Evolutionary conservation across 176 grass and related monocot species (phyloP), one percentile per base, ranked within the genome.

Genomic region (Raddia distichophylla): DNA sequence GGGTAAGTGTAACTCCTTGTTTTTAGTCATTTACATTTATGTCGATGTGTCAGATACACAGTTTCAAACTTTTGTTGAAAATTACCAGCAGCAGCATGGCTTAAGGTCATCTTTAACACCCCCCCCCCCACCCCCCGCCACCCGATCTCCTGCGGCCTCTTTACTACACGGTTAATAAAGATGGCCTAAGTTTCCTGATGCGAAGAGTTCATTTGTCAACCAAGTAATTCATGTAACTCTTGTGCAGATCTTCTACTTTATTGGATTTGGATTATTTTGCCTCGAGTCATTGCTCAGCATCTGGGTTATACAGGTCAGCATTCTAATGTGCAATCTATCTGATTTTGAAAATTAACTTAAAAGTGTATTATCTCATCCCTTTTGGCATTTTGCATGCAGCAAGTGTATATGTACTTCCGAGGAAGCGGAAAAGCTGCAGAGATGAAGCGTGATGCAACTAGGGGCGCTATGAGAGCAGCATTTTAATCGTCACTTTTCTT

Each of bases 361-460:
- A 37, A 80, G 11, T 16, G 5, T 22, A 69, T 32, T 40, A 44
- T 48, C 73, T 92, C 35, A 91, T 27, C 13, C 45, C 22, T 74
- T 86, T 77, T 78, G 20, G 7, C 15, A 60, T 62, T 73, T 9
- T 85, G 14, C 3, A 20, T 77, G 82, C 91, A 99, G 97, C 93
- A 99, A 96, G 93, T 93, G 78, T 93, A 93, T 77, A 93, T 96
- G 91, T 95, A 99, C 87, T 99, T 95, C 91, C 80, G 93, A 90
- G 97, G 97, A 75, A 93, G 91, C 79, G 89, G 97, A 69, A 93
- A 93, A 77, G 93, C 91, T 60, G 87, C 97, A 82, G 89, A 96
- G 75, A 90, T 93, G 89, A 91, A 89, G 61, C 89, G 69, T 40
- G 93, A 96, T 69, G 93, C 87, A 20, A 88, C 96, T 27, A 92